Evolutionary conservation across 331 rosid genomes (phyloP).

Genomic region (Arachis monticola): DNA sequence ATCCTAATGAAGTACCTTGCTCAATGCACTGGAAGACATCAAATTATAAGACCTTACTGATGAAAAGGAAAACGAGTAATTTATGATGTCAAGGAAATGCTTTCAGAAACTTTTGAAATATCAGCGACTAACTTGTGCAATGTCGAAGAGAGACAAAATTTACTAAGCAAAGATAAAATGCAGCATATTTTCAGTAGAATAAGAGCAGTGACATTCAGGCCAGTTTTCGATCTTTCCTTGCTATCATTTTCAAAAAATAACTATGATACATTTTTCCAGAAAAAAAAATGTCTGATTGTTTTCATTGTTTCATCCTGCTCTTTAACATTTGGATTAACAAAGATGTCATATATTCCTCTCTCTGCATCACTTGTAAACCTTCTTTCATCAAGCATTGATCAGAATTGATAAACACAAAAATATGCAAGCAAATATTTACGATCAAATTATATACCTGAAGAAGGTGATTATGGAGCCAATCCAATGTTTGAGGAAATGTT

Average conservation of each 20-base stretch:
- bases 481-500: conserved; percentile 89
- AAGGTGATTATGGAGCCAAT: conserved; percentile 86
- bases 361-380: conserved; percentile 12
- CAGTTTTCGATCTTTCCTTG: background rate
- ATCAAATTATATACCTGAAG: conserved; percentile 68
- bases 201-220: conserved; percentile 2
- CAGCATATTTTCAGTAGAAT: conserved; percentile 8
- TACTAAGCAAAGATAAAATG: background rate
- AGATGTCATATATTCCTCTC: conserved; percentile 4
- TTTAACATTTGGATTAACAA: background rate
- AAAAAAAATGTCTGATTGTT: background rate
- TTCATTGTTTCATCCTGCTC: background rate
- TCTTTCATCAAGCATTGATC: background rate
- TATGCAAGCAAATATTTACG: background rate
- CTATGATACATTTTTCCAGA: background rate
- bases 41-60: conserved; percentile 13
- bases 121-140: background rate
- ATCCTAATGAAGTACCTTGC: conserved; percentile 66
- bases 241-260: background rate
- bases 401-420: background rate
- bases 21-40: conserved; percentile 70
- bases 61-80: conserved; percentile 8
- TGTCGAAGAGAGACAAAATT: background rate
- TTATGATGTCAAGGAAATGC: conserved; percentile 14
- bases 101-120: conserved; percentile 7